Percentiles rank a stretch among this genome's conserved stretches.
Conservation (phyloP, 176 grass and related monocot species). For the Typha latifolia region DNA sequence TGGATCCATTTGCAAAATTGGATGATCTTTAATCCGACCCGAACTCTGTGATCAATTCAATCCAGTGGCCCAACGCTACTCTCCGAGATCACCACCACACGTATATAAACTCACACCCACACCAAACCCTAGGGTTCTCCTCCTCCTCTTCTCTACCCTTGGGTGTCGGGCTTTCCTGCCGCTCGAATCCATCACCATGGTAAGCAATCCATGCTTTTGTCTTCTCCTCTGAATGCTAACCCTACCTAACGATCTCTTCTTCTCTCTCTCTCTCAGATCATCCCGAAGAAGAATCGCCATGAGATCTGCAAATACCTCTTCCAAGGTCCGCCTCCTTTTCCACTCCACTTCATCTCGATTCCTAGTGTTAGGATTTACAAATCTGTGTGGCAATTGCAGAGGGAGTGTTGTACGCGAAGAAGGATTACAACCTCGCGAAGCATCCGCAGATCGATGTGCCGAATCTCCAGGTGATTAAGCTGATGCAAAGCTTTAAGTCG, state of each 20-base stretch:
- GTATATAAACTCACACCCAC: not conserved
- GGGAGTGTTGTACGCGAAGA: slow-evolving; percentile 89
- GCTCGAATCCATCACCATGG: not conserved
- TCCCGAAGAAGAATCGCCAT: slow-evolving; percentile 95
- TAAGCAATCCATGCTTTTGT: not conserved
- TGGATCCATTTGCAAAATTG: no score
- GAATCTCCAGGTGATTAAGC: slow-evolving; percentile 94
- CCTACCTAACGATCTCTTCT: not conserved
- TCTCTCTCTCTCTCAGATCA: slow-evolving; percentile 49
- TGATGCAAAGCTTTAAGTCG: slow-evolving; percentile 99
- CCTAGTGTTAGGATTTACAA: not conserved
- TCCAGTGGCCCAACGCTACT: no score
- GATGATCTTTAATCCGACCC: no score
- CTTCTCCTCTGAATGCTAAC: no score
- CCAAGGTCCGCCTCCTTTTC: slow-evolving; percentile 30
- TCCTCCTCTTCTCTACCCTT: no score
- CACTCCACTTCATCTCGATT: not conserved
- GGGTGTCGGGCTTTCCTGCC: not conserved
- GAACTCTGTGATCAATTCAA: no score
- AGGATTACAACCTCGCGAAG: slow-evolving; percentile 94
- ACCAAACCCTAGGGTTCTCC: slow-evolving; percentile 1
- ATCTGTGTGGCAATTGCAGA: slow-evolving; percentile 24
- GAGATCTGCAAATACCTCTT: slow-evolving; percentile 99
- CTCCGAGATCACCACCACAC: no score
- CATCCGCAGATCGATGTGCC: slow-evolving; percentile 83